Conservation (phyloP, 2,329 filamentous ascomycete genomes). For the Fusarium virguliforme region DNA sequence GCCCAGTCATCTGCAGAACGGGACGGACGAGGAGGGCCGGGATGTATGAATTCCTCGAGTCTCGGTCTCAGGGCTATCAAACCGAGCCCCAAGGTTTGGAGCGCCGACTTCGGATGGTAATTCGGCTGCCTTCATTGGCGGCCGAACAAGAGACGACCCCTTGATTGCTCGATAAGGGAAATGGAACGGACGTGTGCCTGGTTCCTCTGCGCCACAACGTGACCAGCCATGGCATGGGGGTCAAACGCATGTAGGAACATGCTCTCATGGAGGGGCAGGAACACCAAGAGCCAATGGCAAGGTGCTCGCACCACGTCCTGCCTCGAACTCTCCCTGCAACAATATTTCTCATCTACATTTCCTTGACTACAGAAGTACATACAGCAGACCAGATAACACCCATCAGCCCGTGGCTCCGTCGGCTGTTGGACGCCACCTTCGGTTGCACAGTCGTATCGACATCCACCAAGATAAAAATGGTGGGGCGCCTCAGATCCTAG, state of each 20-base stretch:
- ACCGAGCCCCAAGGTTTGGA: conserved; percentile 21
- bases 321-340: conserved; percentile 5
- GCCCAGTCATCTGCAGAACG: conserved; percentile 15
- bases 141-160: conserved; percentile 27
- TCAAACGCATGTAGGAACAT: conserved; percentile 5
- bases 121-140: conserved; percentile 46
- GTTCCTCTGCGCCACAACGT: conserved; percentile 30
- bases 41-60: conserved; percentile 15
- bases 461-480: conserved; percentile 24
- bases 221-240: conserved; percentile 10
- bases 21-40: conserved; percentile 28
- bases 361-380: conserved; percentile 3
- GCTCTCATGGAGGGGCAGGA: background rate
- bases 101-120: conserved; percentile 51
- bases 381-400: conserved; percentile 9
- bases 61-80: conserved; percentile 16
- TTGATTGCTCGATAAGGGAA: conserved; percentile 44
- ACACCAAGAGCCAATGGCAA: conserved; percentile 5
- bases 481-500: conserved; percentile 25
- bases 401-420: conserved; percentile 9
- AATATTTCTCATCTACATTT: conserved; percentile 4
- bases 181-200: conserved; percentile 31
- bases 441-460: background rate
- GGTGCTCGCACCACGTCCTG: conserved; percentile 3
- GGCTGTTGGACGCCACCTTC: conserved; percentile 10